A percentile compares a stretch with the other conserved stretches of the same genome.
Conservation (phyloP, 169 alveolate genomes). For the Theileria annulata region DNA sequence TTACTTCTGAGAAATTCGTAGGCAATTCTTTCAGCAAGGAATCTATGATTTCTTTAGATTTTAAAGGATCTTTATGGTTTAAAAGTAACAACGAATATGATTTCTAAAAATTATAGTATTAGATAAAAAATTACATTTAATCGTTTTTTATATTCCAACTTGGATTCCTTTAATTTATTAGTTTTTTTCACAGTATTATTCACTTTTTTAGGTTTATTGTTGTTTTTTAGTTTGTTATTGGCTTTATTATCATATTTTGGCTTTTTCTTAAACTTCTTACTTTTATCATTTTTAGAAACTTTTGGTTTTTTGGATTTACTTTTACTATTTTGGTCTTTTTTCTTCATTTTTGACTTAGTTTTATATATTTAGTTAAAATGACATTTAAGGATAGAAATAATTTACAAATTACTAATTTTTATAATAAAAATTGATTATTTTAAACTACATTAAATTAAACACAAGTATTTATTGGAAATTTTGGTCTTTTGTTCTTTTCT, state of each 20-base stretch:
- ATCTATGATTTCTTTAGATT: conserved; percentile 22
- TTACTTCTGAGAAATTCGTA: conserved; percentile 38
- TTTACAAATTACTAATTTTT: background rate
- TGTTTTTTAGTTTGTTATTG: background rate
- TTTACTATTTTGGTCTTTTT: conserved; percentile 11
- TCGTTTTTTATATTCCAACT: conserved; percentile 43
- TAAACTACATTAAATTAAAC: background rate
- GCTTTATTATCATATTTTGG: background rate
- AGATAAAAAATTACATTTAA: conserved; percentile 29
- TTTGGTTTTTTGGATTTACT: background rate
- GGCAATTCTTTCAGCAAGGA: conserved; percentile 20
- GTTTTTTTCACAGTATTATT: background rate
- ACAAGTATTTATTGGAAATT: background rate
- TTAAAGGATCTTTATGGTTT: conserved; percentile 38
- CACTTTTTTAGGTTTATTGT: background rate
- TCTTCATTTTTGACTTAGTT: background rate
- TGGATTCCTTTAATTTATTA: conserved; percentile 43
- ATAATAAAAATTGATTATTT: background rate
- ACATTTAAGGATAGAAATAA: background rate
- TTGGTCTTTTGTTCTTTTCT: background rate
- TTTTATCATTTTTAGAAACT: background rate
- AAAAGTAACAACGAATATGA: conserved; percentile 42
- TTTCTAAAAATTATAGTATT: background rate
- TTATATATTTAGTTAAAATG: background rate
- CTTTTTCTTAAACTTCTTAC: background rate